Evolutionary conservation across 2,329 filamentous ascomycete genomes (phyloP).

Genomic region (Didymella exigua): DNA sequence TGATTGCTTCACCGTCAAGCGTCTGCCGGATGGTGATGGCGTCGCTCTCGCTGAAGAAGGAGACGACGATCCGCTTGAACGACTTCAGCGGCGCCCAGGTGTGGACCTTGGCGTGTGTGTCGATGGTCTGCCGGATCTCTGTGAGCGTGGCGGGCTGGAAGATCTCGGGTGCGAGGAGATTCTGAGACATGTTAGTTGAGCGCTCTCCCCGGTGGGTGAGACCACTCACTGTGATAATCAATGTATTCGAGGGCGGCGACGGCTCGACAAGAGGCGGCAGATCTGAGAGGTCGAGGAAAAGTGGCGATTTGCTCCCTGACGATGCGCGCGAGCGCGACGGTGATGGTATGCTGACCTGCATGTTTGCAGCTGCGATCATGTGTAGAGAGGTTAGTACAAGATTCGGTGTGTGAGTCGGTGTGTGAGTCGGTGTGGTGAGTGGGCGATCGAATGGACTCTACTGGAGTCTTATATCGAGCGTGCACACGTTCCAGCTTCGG

Average conservation of each 20-base stretch:
- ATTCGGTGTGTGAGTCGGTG: slow-evolving; percentile 4
- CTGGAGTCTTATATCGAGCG: slow-evolving; percentile 30
- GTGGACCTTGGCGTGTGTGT: slow-evolving; percentile 72
- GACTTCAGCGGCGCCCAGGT: slow-evolving; percentile 82
- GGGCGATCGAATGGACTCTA: slow-evolving; percentile 17
- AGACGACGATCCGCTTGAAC: slow-evolving; percentile 80
- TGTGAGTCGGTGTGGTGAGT: slow-evolving; percentile 21
- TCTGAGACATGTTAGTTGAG: slow-evolving; percentile 49
- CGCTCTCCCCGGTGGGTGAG: neutral
- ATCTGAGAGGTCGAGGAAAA: slow-evolving; percentile 75
- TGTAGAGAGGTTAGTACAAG: neutral
- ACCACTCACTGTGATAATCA: slow-evolving; percentile 70
- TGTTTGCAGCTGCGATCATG: slow-evolving; percentile 32
- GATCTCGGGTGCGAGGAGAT: slow-evolving; percentile 73
- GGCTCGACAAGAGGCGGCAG: slow-evolving; percentile 72
- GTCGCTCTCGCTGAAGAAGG: slow-evolving; percentile 72
- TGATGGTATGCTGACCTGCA: slow-evolving; percentile 40
- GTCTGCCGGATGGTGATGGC: slow-evolving; percentile 73
- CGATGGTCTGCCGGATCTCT: slow-evolving; percentile 73
- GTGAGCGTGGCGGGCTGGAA: slow-evolving; percentile 77
- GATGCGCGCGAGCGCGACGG: slow-evolving; percentile 45
- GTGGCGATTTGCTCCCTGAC: slow-evolving; percentile 52
- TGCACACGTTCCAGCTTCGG: slow-evolving; percentile 28
- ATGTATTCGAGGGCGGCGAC: slow-evolving; percentile 80
- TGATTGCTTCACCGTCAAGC: slow-evolving; percentile 75